These are phyloP conservation scores for Galeopsis tetrahit DNA, from an alignment of 257 asterid genomes.

Conservation along the genomic window DNA sequence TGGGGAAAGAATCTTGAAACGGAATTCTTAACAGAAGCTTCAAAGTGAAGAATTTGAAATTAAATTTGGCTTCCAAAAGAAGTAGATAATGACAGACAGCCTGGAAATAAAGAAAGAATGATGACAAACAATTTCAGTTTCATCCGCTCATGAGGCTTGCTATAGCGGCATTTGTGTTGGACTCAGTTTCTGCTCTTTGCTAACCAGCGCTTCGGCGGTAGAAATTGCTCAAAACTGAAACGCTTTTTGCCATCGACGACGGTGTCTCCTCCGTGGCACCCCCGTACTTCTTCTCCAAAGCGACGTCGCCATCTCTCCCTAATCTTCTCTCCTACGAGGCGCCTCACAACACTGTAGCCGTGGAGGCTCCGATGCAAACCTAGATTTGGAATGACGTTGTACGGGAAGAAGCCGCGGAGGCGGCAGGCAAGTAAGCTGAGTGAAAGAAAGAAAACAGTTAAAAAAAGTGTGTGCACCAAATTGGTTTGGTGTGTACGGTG, in stretches of 20 bases:
- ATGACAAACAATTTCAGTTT: slow-evolving; percentile 36
- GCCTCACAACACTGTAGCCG: slow-evolving; percentile 24
- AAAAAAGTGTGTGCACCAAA: too few species aligned
- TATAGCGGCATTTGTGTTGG: slow-evolving; percentile 46
- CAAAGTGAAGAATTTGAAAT: too few species aligned
- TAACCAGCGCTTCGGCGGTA: slow-evolving; percentile 23
- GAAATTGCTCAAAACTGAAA: slow-evolving; percentile 36
- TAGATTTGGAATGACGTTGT: slow-evolving; percentile 19
- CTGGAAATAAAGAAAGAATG: too few species aligned
- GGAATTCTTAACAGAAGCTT: too few species aligned
- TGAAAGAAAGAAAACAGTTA: too few species aligned
- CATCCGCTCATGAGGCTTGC: slow-evolving; percentile 45
- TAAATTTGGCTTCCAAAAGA: too few species aligned
- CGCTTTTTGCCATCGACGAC: slow-evolving; percentile 26
- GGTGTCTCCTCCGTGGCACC: slow-evolving; percentile 29
- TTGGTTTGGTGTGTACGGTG: too few species aligned
- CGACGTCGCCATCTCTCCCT: slow-evolving; percentile 35
- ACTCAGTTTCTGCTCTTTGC: slow-evolving; percentile 53
- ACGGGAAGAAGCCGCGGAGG: slow-evolving; percentile 25
- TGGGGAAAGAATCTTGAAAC: too few species aligned
- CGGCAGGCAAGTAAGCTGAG: slow-evolving; percentile 45
- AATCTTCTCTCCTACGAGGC: slow-evolving; percentile 45
- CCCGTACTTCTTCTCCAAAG: slow-evolving; percentile 43
- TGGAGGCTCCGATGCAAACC: slow-evolving; percentile 16
- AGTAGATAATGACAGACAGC: too few species aligned